Base-by-base conservation (phyloP, 805 yeast species). In the Sungouiella thailandica region DNA sequence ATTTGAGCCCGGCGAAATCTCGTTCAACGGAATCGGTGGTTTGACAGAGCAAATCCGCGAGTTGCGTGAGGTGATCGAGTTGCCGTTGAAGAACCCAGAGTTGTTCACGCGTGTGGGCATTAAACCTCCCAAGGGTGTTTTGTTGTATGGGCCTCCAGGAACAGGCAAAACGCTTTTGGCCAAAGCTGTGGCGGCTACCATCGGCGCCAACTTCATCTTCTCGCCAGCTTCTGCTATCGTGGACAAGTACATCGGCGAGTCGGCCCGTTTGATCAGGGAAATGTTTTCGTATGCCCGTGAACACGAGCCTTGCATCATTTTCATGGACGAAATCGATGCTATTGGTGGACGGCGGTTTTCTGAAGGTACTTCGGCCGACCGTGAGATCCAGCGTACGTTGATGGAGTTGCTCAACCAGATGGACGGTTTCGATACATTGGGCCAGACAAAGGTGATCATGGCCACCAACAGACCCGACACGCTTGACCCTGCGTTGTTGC, bases 381-480 rank as follows among this genome's bases (percentile, higher is more conserved):
- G 98, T 63, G 98, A 90, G 62, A 90, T 90, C 56, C 98, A 90
- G 68, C 83, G 98, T 68, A 90, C 97, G 3, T 71, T 90, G 56
- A 89, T 90, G 97, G 98, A 90, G 64, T 70, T 90, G 55, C 74
- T 90, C 51, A 90, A 90, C 57, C 97, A 93, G 65, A 89, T 90
- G 97, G 98, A 90, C 60, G 98, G 98, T 40, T 90, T 90, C 60
- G 97, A 90, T 59, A 83, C 87, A 38, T 72, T 90, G 53, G 98
- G 98, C 17, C 95, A 88, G 62, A 90, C 98, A 2, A 90, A 90
- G 66, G 88, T 90, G 34, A 90, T 90, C 53, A 90, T 90, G 98
- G 98, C 98, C 22, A 90, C 98, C n/a, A 90, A 90, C 62, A 78
- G 98, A 65, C 98, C 98, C 8, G 98, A 90, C 57, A 93, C 97